Percentiles rank a stretch among this genome's conserved stretches.
Evolutionary conservation across 345 rosid genomes (phyloP).

Genomic region (Acer saccharum): DNA sequence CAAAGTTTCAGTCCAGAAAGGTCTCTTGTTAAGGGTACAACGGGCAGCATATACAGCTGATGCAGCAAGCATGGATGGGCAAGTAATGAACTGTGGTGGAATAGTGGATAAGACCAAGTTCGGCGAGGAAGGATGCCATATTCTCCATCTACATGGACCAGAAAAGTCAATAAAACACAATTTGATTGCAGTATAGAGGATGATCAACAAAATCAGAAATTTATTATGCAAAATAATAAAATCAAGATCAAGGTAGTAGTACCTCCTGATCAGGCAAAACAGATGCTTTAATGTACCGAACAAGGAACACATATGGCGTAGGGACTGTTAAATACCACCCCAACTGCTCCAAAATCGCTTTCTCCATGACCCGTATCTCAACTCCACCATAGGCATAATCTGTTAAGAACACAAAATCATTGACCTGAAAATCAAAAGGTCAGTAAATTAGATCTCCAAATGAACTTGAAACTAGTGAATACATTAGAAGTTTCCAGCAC

Average conservation of each 20-base stretch:
- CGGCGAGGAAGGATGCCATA: constrained; percentile 72
- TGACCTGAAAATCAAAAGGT: constrained; percentile 45
- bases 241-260: constrained; percentile 28
- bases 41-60: constrained; percentile 87
- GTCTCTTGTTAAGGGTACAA: constrained; percentile 55
- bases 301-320: constrained; percentile 83
- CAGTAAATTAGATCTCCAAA: background rate
- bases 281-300: constrained; percentile 76
- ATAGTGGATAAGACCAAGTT: constrained; percentile 71
- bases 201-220: background rate
- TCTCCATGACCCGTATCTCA: constrained; percentile 78
- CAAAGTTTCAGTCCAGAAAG: constrained; percentile 78
- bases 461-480: background rate
- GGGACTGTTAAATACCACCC: constrained; percentile 88
- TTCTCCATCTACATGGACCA: constrained; percentile 56
- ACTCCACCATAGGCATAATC: constrained; percentile 77
- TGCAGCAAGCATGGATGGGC: constrained; percentile 80
- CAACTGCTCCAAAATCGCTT: constrained; percentile 62
- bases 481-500: background rate
- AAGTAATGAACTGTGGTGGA: constrained; percentile 35
- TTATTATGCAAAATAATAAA: background rate
- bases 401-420: constrained; percentile 79
- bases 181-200: background rate
- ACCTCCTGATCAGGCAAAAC: constrained; percentile 55
- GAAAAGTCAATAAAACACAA: background rate